phyloP scores from a whole-genome alignment of 2,329 filamentous ascomycete species.

The Penicillium olsonii region DNA sequence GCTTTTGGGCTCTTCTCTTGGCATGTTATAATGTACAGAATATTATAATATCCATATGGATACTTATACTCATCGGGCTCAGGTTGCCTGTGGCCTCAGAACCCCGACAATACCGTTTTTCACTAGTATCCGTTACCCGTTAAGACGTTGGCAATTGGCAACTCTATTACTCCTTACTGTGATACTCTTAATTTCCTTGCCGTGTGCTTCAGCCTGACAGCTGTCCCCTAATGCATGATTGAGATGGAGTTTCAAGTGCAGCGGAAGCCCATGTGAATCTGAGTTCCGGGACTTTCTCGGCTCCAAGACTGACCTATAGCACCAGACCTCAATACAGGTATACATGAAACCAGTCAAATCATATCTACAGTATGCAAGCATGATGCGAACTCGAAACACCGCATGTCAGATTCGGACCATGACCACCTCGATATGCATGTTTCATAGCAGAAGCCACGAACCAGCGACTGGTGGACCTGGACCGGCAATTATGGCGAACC shows the following conservation, averaged over 20 bases:
- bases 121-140: background rate
- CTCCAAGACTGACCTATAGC: no score
- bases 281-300: no score
- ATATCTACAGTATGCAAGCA: no score
- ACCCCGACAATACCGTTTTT: no score
- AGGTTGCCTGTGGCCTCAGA: no score
- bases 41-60: no score
- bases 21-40: no score
- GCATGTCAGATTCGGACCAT: background rate
- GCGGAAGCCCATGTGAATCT: no score
- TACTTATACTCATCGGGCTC: no score
- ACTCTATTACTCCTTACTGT: background rate
- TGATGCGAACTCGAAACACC: no score
- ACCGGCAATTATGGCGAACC: background rate
- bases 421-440: background rate
- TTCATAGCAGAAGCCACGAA: background rate
- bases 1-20: background rate
- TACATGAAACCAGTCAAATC: background rate
- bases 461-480: background rate
- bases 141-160: background rate
- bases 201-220: conserved; percentile 6
- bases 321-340: no score
- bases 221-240: conserved; percentile 13
- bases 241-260: no score
- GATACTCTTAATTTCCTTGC: conserved; percentile 12